Base-by-base conservation (phyloP, 2,329 filamentous ascomycete genomes). In the Xylariaceae sp. region DNA sequence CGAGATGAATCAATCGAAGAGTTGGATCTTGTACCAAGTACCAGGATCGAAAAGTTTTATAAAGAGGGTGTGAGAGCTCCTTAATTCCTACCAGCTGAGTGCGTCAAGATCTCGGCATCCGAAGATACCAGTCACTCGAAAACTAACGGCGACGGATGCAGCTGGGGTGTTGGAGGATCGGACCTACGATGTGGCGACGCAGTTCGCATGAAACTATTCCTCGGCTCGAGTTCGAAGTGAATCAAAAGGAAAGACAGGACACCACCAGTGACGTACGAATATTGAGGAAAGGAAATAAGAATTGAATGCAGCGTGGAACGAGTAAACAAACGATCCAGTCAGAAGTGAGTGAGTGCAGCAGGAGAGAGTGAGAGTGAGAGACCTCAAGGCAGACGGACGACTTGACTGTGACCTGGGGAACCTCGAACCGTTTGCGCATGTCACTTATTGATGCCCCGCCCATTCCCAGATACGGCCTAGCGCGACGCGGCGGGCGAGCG, bases 91-190 rank as follows among this genome's bases (percentile, higher is more conserved):
- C 50, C 51, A 15, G 49, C 7, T 35, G 49, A 61, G 58, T 45
- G 34, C 42, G 60, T 58, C 56, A 59, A 55, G 11, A 53, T 42
- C 60, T 56, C 53, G 59, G 62, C 62, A 63, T 62, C 45, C 48
- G 45, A 49, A 62, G 51, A 48, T 53, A 52, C 23, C 23, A 37
- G 15, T 42, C 37, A 37, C 30, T 42, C 17, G 48, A 30, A 5
- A 30, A 30, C 4, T 30, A 30, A 30, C 23, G 54, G 52, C 30
- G 54, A 63, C 49, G 49, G 53, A 51, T 53, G 53, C 57, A 53
- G 49, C 59, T 51, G 53, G 42, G 52, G 37, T 47, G 45, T 52
- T 58, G 17, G 60, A 59, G 62, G 23, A 30, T 60, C 59, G 57
- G 17, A 2, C 34, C 23, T n/a, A 13, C 18, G 13, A 44, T 42